Conservation (phyloP, 768 basidiomycete species). For the Xanthoconium stramineum region DNA sequence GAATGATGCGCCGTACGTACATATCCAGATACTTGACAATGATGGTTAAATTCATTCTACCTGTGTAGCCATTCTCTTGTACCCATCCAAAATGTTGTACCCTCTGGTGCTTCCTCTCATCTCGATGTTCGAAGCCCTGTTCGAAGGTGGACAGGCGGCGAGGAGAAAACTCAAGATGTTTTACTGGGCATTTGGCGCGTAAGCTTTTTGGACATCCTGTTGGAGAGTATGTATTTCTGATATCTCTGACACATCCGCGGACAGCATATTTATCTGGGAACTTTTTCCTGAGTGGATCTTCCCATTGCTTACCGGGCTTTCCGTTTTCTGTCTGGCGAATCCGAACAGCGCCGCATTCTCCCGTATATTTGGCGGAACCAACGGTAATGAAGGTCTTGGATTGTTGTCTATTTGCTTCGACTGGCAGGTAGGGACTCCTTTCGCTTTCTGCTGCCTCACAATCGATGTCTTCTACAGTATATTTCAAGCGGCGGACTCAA, state of each 20-base stretch:
- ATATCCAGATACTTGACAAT: not conserved
- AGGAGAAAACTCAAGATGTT: constrained; percentile 39
- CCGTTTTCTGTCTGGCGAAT: constrained; percentile 59
- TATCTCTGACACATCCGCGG: constrained; percentile 8
- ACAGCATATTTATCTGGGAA: constrained; percentile 29
- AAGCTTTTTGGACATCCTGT: constrained; percentile 10
- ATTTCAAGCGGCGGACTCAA: constrained; percentile 35
- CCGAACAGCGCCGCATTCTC: constrained; percentile 30
- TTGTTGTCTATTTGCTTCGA: constrained; percentile 60
- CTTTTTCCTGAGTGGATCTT: constrained; percentile 34
- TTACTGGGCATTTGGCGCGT: constrained; percentile 26
- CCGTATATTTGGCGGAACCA: constrained; percentile 59
- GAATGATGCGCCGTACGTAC: constrained; percentile 45
- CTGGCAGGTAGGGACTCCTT: constrained; percentile 37
- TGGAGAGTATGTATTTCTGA: constrained; percentile 5
- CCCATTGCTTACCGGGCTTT: constrained; percentile 59
- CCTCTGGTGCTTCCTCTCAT: constrained; percentile 29
- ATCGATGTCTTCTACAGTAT: constrained; percentile 16
- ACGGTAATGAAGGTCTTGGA: constrained; percentile 68
- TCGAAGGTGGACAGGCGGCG: constrained; percentile 36
- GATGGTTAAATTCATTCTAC: not conserved
- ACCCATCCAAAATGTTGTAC: constrained; percentile 45
- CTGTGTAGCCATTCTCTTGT: constrained; percentile 31
- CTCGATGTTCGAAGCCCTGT: constrained; percentile 36
- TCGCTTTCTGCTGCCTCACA: not conserved